Evolutionary conservation across 2,329 filamentous ascomycete genomes (phyloP), one percentile per base, ranked within the genome.

Genomic region (Akanthomyces muscarius): DNA sequence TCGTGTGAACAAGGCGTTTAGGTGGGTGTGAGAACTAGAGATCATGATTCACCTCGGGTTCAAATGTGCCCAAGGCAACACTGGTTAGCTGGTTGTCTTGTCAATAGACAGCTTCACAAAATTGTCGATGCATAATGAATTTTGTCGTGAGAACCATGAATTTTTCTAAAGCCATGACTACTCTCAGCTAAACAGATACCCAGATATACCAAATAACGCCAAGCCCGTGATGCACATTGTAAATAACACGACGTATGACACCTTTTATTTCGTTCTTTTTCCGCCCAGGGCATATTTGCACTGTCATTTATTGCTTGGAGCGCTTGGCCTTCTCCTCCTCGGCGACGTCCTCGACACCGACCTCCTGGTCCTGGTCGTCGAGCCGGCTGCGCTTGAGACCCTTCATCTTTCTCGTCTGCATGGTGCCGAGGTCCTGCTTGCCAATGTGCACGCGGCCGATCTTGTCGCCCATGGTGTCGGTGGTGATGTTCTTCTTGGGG

Each of bases 351-450:
- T 66, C 75, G 63, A 81, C 78, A 68, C 79, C 80, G 63, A 77
- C 81, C 58, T 82, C 76, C 64, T 79, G 79, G 30, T 42, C 52
- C 10, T 11, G 16, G 4, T 78, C 81, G 58, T 83, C 85, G 66
- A 87, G 87, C 61, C 91, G 86, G 67, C 84, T 87, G 68, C 95
- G 84, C 86, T 98, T 99, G 69, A 99, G 77, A 68, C 93, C 95
- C 87, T 99, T 99, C 93, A 99, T 98, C 86, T 99, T 99, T 73
- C 95, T 88, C 60, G 93, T 96, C 82, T 99, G 95, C 76, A 99
- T 77, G 70, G 89, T 85, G 72, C 82, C 83, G 64, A 99, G 83
- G 78, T 99, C 92, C 78, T 97, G 92, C 80, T 89, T 92, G 72
- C 90, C 92, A 65, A 96, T 78, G 76, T 99, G 95, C 66, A 99